phyloP scores from a whole-genome alignment of 495 filamentous ascomycete genomes.

The Platismatia glauca region DNA sequence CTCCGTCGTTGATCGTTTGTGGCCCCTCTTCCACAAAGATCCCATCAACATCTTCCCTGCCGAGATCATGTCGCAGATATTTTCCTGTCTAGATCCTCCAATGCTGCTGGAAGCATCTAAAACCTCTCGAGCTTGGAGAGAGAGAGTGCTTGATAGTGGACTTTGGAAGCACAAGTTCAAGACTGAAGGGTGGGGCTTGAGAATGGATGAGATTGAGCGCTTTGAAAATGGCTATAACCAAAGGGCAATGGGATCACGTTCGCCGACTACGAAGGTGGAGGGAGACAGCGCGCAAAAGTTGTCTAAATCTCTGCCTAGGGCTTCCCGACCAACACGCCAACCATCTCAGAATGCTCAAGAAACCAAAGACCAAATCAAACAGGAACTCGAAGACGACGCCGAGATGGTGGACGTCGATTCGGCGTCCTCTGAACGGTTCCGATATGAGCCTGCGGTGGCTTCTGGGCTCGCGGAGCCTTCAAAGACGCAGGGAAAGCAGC shows the following conservation, averaged over 20 bases:
- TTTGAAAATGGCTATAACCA: constrained; percentile 51
- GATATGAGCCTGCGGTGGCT: not conserved
- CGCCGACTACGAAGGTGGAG: not conserved
- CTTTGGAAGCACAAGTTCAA: constrained; percentile 79
- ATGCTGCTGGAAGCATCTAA: constrained; percentile 69
- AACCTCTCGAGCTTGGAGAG: constrained; percentile 73
- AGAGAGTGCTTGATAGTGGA: constrained; percentile 68
- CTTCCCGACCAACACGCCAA: not conserved
- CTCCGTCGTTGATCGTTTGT: constrained; percentile 65
- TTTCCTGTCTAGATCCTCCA: constrained; percentile 70
- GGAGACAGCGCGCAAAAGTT: not conserved
- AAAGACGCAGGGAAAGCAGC: not conserved
- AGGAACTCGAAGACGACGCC: constrained; percentile 34
- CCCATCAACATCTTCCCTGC: constrained; percentile 76
- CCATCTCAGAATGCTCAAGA: not conserved
- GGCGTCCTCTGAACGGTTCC: constrained; percentile 13
- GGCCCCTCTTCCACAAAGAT: constrained; percentile 81
- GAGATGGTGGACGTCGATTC: constrained; percentile 39
- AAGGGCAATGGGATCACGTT: constrained; percentile 31
- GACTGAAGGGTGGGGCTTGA: constrained; percentile 74
- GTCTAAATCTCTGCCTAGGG: not conserved
- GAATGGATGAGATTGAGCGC: constrained; percentile 51
- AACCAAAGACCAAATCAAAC: not conserved
- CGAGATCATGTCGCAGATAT: constrained; percentile 80
- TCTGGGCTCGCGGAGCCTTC: not conserved